phyloP scores from a whole-genome alignment of 2,329 filamentous ascomycete species.

The Colletotrichum sp. region DNA sequence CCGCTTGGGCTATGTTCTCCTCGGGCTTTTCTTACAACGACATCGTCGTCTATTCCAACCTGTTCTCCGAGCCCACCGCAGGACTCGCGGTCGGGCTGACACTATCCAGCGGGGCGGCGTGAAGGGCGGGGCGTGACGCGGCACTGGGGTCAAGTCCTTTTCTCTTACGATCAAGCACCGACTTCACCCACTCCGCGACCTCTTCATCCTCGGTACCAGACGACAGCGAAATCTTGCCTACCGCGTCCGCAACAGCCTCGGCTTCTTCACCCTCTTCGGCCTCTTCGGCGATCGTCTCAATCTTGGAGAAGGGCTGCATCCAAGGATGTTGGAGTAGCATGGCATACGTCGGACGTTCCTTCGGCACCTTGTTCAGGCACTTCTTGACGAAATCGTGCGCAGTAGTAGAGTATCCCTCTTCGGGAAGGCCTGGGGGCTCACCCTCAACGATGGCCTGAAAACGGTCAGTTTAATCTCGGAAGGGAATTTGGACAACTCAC shows the following conservation, averaged over 20 bases:
- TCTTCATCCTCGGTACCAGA: constrained; percentile 70
- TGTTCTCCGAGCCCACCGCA: background rate
- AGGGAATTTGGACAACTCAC: constrained; percentile 62
- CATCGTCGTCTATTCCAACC: background rate
- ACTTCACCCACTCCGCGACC: constrained; percentile 84
- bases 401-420: constrained; percentile 76
- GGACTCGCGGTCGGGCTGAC: constrained; percentile 61
- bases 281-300: constrained; percentile 75
- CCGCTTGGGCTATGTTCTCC: constrained; percentile 13
- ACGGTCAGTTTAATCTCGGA: constrained; percentile 22
- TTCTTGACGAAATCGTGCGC: constrained; percentile 87
- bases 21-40: background rate
- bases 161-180: constrained; percentile 70
- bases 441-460: constrained; percentile 93
- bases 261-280: constrained; percentile 65
- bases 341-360: constrained; percentile 90
- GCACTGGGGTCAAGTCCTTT: constrained; percentile 56
- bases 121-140: constrained; percentile 77
- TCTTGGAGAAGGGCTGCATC: constrained; percentile 78
- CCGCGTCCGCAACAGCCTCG: constrained; percentile 46
- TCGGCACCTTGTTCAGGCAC: constrained; percentile 92
- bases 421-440: constrained; percentile 87
- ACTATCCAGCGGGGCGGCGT: constrained; percentile 83
- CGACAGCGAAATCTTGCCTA: constrained; percentile 48
- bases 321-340: constrained; percentile 90